Evolutionary conservation across 345 rosid species (phyloP), one percentile per base, ranked within the genome.

Genomic region (Salix caprea): DNA sequence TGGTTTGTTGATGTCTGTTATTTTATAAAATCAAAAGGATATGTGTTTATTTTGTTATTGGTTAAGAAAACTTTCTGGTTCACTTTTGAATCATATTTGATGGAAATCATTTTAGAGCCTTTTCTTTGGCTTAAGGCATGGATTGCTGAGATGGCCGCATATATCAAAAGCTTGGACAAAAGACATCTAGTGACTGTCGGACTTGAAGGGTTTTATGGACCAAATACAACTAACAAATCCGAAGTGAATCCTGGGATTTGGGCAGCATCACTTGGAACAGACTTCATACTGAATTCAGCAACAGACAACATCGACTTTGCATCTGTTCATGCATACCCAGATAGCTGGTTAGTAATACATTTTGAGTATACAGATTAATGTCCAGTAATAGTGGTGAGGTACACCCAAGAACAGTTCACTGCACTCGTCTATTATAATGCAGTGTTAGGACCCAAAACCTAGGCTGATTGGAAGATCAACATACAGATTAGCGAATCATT

Each of bases 261-360:
- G 90, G 90, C 88, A 75, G 82, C 84, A 42, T 82, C 76, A 56
- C 85, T 87, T 56, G 90, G 87, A 77, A 76, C 86, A 10, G 90
- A 87, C 67, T 87, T 87, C 62, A 69, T 85, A 74, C 78, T 68
- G 70, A 84, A 85, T 58, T 87, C 88, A 65, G 87, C 83, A 1
- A 74, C 81, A 23, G 52, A 80, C 65, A 71, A 75, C 76, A 85
- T 84, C 28, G 90, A 87, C 82, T 85, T 87, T 75, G 87, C 90
- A 70, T 85, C 90, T 39, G 87, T 84, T 64, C 87, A 85, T 82
- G 82, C 87, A 21, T 87, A 87, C 77, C 86, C 90, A 10, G 90
- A 85, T 60, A 85, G 87, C 83, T 85, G 90, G 90, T 85, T 70
- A 79, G 88, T 82, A 72, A 65, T 18, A 19, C 5, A 3, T 21